Conservation (phyloP, 139 green algal genomes). For the Bryopsis sp. region DNA sequence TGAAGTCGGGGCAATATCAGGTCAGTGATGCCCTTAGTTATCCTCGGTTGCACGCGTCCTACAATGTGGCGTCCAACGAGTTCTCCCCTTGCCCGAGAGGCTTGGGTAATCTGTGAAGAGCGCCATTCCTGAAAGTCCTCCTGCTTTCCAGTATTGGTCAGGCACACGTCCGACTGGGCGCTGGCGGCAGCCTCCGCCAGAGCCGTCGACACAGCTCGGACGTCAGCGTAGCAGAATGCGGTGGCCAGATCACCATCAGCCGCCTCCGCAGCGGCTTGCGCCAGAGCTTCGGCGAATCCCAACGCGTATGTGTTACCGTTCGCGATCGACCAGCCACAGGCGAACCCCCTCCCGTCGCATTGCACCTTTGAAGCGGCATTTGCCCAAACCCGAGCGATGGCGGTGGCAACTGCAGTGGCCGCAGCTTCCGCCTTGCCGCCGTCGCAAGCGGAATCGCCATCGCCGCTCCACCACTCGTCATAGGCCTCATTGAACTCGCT, state of each 20-base stretch:
- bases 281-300: neutral
- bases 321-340: neutral
- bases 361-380: too few relatives aligned
- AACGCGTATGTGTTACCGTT: neutral
- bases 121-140: slow-evolving; percentile 6
- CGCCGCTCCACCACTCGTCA: neutral
- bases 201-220: neutral
- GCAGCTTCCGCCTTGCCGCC: neutral
- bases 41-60: too few relatives aligned
- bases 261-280: neutral
- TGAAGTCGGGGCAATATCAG: too few relatives aligned
- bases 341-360: neutral
- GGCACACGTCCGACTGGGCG: neutral
- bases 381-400: too few relatives aligned
- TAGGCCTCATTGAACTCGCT: neutral
- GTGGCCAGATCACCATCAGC: neutral
- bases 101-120: too few relatives aligned
- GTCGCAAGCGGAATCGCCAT: neutral
- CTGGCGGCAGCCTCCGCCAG: neutral
- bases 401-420: neutral
- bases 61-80: too few relatives aligned
- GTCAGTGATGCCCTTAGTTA: too few relatives aligned
- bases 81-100: too few relatives aligned
- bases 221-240: slow-evolving; percentile 4
- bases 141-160: neutral